Evolutionary conservation across 164 flowering plant species (phyloP), one percentile per base, ranked within the genome.

Genomic region (Umbellularia californica): DNA sequence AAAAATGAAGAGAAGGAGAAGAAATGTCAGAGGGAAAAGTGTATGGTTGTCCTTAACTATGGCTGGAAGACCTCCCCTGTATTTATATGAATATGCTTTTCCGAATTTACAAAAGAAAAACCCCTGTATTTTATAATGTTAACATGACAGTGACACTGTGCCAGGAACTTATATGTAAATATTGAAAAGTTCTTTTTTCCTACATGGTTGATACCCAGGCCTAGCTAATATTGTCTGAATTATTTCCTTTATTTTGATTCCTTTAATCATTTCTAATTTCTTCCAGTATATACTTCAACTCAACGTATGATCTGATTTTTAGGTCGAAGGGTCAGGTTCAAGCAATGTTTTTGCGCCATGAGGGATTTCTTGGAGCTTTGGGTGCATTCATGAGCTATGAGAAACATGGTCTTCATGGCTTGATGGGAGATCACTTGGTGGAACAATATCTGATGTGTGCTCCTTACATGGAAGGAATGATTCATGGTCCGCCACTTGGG

Each of bases 341-440:
- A 80, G 99, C 98, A 71, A 90, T 96, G 98, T 96, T 96, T 82
- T 77, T 96, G 85, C 85, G 99, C 71, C 99, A 96, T 85, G 99
- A 96, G 82, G 99, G 99, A 0, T 96, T 92, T 84, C 79, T 96
- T 55, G 99, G 99, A 69, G 98, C 95, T 81, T 84, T 96, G 79
- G 99, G 98, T 82, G 99, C 99, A 81, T 94, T 96, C 81, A 90
- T 94, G 97, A 96, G 97, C 84, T 91, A 96, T 80, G 98, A 91
- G 78, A 96, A 91, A 82, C 99, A 94, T 83, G 99, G 98, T 33
- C 88, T 96, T 72, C 97, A 94, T 86, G 97, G 88, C 80, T 82
- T 96, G 81, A 91, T 90, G 97, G 94, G 88, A 52, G 98, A 96
- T 87, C 98, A 94, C 22, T 84, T 96, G 55, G 98, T 96, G 73